Conservation (phyloP, 2,329 filamentous ascomycete genomes). For the Escovopsis sp. region DNA sequence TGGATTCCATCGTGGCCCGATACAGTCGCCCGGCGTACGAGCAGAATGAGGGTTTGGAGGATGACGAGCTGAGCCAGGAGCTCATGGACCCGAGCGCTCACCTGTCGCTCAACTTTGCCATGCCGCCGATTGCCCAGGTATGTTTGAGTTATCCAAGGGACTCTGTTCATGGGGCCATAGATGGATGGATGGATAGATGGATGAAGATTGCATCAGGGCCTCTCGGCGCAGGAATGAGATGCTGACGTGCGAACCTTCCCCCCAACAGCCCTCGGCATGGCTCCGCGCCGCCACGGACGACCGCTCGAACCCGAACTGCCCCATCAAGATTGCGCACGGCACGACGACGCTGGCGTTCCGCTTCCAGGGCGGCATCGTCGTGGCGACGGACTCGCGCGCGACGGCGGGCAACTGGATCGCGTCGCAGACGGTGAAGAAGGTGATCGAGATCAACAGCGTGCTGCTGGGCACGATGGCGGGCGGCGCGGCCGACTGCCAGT, state of each 20-base stretch:
- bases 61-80: slow-evolving; percentile 57
- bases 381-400: slow-evolving; percentile 92
- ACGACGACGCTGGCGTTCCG: slow-evolving; percentile 96
- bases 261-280: slow-evolving; percentile 66
- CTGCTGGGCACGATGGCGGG: slow-evolving; percentile 96
- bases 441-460: slow-evolving; percentile 94
- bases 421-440: slow-evolving; percentile 99
- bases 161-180: too few species aligned
- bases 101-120: slow-evolving; percentile 83
- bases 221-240: too few species aligned
- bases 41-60: slow-evolving; percentile 54
- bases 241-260: too few species aligned
- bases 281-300: slow-evolving; percentile 96
- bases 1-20: slow-evolving; percentile 87
- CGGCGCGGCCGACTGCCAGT: slow-evolving; percentile 97
- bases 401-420: slow-evolving; percentile 99
- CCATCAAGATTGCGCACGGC: slow-evolving; percentile 98
- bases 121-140: slow-evolving; percentile 86
- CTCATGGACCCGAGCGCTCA: slow-evolving; percentile 57
- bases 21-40: slow-evolving; percentile 71
- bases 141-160: slow-evolving; percentile 15
- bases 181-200: too few species aligned
- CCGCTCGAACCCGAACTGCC: slow-evolving; percentile 88
- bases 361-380: slow-evolving; percentile 96
- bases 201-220: too few species aligned